Evolutionary conservation across 306 rosid species (phyloP).

Genomic region (Urtica urens): DNA sequence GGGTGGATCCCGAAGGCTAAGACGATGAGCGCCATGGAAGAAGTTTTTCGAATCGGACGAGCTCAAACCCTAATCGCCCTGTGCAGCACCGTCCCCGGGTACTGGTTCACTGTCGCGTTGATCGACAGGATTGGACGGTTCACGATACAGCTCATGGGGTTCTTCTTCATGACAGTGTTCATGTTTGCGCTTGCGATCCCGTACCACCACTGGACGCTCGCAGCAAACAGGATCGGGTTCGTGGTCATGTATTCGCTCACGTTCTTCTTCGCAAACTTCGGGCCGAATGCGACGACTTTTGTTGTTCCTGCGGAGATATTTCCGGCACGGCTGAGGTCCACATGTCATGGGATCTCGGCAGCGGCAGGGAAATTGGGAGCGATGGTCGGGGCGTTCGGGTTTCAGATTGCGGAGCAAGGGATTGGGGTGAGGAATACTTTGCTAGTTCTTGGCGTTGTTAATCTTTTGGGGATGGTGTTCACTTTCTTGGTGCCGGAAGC

Average conservation of each 20-base stretch:
- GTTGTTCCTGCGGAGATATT: conserved; percentile 89
- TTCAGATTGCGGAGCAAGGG: conserved; percentile 38
- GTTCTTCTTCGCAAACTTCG: conserved; percentile 82
- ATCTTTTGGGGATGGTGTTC: conserved; percentile 45
- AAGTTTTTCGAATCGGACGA: conserved; percentile 54
- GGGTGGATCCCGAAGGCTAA: conserved; percentile 74
- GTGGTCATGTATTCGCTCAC: conserved; percentile 74
- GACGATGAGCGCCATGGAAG: conserved; percentile 72
- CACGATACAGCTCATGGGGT: conserved; percentile 63
- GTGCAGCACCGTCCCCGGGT: conserved; percentile 81
- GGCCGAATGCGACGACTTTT: conserved; percentile 78
- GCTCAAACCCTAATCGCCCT: conserved; percentile 86
- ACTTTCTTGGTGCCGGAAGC: conserved; percentile 83
- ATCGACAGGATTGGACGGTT: conserved; percentile 64
- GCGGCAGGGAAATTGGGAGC: conserved; percentile 93
- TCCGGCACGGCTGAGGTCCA: conserved; percentile 71
- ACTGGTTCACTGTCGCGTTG: conserved; percentile 78
- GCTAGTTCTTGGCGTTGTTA: conserved; percentile 43
- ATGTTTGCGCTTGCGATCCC: conserved; percentile 85
- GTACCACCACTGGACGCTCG: conserved; percentile 69
- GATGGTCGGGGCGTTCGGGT: conserved; percentile 75
- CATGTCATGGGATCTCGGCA: conserved; percentile 88
- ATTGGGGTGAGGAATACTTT: conserved; percentile 52
- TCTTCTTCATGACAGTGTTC: conserved; percentile 81
- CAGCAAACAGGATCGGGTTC: conserved; percentile 53